Evolutionary conservation across 2,329 filamentous ascomycete genomes (phyloP), one percentile per base, ranked within the genome.

Genomic region (Fusarium palustre): DNA sequence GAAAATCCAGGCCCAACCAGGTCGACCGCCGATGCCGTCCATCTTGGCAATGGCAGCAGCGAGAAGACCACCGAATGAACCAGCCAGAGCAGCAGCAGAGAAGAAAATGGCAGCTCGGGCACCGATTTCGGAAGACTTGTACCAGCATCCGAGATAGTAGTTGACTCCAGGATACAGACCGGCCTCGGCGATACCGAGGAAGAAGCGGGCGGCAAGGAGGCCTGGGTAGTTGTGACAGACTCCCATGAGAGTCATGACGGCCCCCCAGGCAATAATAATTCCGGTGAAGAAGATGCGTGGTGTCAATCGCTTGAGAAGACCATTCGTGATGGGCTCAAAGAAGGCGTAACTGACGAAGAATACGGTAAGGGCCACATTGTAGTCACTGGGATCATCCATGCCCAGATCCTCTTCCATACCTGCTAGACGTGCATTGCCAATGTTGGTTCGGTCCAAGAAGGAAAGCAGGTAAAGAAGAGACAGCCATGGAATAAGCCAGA

Each of bases 111-210:
- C 91, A 59, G 79, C 56, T 31, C 92, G 86, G 11, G 92, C 85
- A 41, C 92, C 92, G 53, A 94, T 91, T 71, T 96, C 92, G 2
- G 85, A 87, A 11, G 91, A 84, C 76, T 88, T 91, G 75, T 94
- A 96, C 92, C 92, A 95, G 75, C 90, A 93, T 0, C 88, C 91
- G 0, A 94, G 83, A 74, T 93, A 93, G 81, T 88, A 79, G 80
- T 88, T 80, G 75, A 92, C 86, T 3, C 89, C 90, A 0, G 88
- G 89, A 70, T 89, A 90, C 0, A 92, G 79, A 2, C 90, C 90
- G 1, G 90, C 85, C 76, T 93, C 90, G 7, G 84, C 86, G n/a
- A 92, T 76, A 16, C 90, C 90, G 1, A 92, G 82, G 55, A 86
- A 83, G 70, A 91, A 86, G 36, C 85, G 83, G 3, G 85, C 80